These are phyloP conservation scores for Penicillium salamii DNA, from an alignment of 495 filamentous ascomycete species.

Conservation along the genomic window DNA sequence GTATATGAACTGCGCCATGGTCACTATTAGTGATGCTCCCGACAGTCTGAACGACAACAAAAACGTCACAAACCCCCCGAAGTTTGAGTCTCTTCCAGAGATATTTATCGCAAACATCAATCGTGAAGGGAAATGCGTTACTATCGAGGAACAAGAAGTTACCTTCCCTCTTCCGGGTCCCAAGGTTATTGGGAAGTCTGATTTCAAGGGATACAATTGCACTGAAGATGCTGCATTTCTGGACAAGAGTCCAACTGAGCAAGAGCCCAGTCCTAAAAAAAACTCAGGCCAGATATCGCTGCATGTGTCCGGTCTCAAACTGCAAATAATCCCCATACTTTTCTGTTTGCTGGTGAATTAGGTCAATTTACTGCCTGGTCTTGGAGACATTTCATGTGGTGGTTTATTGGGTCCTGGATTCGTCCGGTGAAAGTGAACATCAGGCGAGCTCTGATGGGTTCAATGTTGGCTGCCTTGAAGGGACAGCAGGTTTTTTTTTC, in stretches of 20 bases:
- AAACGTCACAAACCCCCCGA: not conserved
- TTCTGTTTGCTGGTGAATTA: not conserved
- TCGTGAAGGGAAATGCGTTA: conserved; percentile 49
- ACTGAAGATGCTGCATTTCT: conserved; percentile 26
- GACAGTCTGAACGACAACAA: conserved; percentile 1
- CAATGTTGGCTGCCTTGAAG: conserved; percentile 1
- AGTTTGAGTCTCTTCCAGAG: conserved; percentile 51
- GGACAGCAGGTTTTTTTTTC: conserved; percentile 1
- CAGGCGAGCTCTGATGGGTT: conserved; percentile 1
- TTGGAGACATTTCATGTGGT: conserved; percentile 1
- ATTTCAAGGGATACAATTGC: conserved; percentile 31
- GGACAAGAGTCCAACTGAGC: conserved; percentile 7
- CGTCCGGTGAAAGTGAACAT: conserved; percentile 1
- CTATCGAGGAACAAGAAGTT: conserved; percentile 51
- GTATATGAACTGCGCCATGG: conserved; percentile 61
- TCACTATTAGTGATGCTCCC: conserved; percentile 36
- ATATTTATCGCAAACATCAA: conserved; percentile 73
- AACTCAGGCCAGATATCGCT: conserved; percentile 1
- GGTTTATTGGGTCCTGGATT: conserved; percentile 1
- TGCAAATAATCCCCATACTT: conserved; percentile 3
- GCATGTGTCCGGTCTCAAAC: conserved; percentile 1
- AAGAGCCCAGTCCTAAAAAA: not conserved
- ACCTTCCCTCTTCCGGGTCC: conserved; percentile 65
- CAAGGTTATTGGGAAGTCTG: conserved; percentile 48
- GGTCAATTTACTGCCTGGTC: no score